Conservation (phyloP, 306 rosid genomes). For the Cajanus cajan region DNA sequence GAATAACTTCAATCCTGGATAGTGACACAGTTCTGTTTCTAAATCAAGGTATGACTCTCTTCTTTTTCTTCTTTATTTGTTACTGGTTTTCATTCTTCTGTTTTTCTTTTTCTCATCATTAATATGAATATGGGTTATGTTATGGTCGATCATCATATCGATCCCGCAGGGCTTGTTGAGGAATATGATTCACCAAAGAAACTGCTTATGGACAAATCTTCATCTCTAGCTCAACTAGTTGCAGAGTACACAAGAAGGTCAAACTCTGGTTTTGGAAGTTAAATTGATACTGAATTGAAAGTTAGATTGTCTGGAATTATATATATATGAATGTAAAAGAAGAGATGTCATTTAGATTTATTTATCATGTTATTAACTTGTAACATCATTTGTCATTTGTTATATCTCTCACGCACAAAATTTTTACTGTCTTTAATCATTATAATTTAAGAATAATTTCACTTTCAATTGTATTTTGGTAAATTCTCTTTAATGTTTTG, state of each 20-base stretch:
- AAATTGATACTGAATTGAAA: constrained; percentile 16
- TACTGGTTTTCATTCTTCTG: not conserved
- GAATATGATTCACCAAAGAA: constrained; percentile 21
- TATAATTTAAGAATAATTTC: no score
- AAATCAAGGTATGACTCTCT: constrained; percentile 36
- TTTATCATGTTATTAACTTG: no score
- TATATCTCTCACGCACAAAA: no score
- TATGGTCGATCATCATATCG: not conserved
- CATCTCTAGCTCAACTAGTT: constrained; percentile 11
- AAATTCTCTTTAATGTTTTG: no score
- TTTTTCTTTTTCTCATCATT: not conserved
- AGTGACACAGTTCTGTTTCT: constrained; percentile 65
- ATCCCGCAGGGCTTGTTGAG: constrained; percentile 2
- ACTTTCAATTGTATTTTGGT: no score
- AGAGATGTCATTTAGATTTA: no score
- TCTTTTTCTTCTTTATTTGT: not conserved
- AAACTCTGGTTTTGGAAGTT: constrained; percentile 13
- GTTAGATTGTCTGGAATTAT: constrained; percentile 2
- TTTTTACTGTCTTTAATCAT: no score
- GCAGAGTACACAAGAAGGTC: constrained; percentile 18
- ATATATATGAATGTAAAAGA: no score
- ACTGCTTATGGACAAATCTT: constrained; percentile 28
- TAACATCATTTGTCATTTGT: no score
- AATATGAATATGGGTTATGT: not conserved
- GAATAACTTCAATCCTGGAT: constrained; percentile 59